A percentile compares a stretch with the other conserved stretches of the same genome.
Conservation (phyloP, 768 basidiomycete genomes). For the Cantharellus cinnabarinus region DNA sequence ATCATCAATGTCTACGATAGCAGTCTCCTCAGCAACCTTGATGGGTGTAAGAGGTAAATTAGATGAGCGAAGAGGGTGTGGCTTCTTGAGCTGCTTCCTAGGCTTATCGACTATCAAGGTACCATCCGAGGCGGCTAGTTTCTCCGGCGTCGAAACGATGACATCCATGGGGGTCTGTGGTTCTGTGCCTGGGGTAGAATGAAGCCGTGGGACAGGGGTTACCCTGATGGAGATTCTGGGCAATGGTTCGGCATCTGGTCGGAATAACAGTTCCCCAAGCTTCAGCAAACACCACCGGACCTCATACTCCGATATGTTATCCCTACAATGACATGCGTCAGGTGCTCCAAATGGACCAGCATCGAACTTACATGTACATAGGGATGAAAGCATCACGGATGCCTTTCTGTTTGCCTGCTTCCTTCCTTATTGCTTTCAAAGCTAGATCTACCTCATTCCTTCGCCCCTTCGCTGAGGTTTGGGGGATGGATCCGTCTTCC, state of each 20-base stretch:
- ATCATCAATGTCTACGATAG: too few relatives aligned
- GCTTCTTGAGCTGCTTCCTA: not conserved
- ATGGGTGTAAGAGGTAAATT: too few relatives aligned
- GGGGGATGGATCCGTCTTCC: constrained; percentile 57
- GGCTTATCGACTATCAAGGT: too few relatives aligned
- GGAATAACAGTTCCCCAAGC: constrained; percentile 71
- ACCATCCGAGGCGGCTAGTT: too few relatives aligned
- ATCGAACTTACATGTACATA: constrained; percentile 44
- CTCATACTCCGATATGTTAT: constrained; percentile 62
- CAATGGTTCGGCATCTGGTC: constrained; percentile 59
- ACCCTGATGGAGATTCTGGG: constrained; percentile 79
- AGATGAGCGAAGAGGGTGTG: not conserved
- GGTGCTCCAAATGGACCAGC: not conserved
- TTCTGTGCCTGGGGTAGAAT: constrained; percentile 3
- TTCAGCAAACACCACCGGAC: constrained; percentile 85
- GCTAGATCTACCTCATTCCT: constrained; percentile 67
- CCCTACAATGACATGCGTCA: constrained; percentile 21
- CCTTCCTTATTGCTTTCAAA: constrained; percentile 75
- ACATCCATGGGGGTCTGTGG: not conserved
- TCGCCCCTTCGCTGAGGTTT: constrained; percentile 49
- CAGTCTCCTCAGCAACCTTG: too few relatives aligned
- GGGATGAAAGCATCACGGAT: constrained; percentile 67
- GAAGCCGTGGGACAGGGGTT: constrained; percentile 43
- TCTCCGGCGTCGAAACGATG: too few relatives aligned
- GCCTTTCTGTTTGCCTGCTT: constrained; percentile 51